Evolutionary conservation across 2,329 filamentous ascomycete genomes (phyloP), one percentile per base, ranked within the genome.

Genomic region (Penicillium psychrosexuale): DNA sequence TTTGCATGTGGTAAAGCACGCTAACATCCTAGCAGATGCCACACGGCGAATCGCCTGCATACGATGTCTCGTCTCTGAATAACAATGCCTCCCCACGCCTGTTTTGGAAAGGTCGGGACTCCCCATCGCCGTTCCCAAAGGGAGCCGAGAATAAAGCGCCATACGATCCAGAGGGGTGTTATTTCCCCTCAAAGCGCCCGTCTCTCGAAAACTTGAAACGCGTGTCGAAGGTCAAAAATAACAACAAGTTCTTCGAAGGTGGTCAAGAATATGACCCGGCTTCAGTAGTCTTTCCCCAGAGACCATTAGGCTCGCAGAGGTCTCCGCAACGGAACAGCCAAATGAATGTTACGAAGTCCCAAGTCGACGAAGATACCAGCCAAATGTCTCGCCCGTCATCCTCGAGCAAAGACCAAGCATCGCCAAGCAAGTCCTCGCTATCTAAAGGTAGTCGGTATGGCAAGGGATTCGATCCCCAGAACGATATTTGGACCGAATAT

Each of bases 151-250:
- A 95, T 75, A 81, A 78, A 44, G 72, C 81, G 53, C 85, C 76
- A 52, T 75, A 75, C 56, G 80, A 84, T 61, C 80, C 83, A 55
- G 80, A 84, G 47, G 79, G 82, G 40, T 85, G 88, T 11, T 84
- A 87, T 8, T 87, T 88, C 43, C 86, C 90, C 22, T 87, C 85
- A 55, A 89, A 90, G 68, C 87, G 93, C 69, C 90, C 90, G 43
- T 97, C 93, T 17, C 92, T 99, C 63, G 94, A 99, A 81, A 92
- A 92, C 69, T 82, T 99, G 56, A 95, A 97, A 77, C 90, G 88
- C 72, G 92, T 91, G 31, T 96, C 93, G 52, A 89, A 94, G 57
- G 94, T 99, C 67, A 96, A 93, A 82, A 97, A 96, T 78, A 97
- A 93, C 82, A 96, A 88, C 77, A 97, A 97, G 81, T 90, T 96